Percentiles rank a stretch among this genome's conserved stretches.
Evolutionary conservation across 1,284 basidiomycete genomes (phyloP).

Genomic region (Gymnopus androsaceus): DNA sequence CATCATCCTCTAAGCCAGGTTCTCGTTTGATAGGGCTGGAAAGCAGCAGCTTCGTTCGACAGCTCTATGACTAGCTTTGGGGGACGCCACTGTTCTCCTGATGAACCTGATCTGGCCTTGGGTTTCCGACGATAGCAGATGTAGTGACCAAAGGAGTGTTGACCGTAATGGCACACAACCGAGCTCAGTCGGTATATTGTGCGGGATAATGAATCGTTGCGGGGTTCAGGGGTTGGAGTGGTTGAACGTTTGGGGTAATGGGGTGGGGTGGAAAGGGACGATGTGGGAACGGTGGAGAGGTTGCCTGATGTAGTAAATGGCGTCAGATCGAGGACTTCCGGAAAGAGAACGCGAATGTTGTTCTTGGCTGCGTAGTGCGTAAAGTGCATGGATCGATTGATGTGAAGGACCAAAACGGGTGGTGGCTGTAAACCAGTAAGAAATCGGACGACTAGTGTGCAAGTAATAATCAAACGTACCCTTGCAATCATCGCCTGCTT

Average conservation of each 20-base stretch:
- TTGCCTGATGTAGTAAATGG: slow-evolving; percentile 78
- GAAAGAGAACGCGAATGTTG: slow-evolving; percentile 76
- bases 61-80: slow-evolving; percentile 14
- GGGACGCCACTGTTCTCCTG: slow-evolving; percentile 9
- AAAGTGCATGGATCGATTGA: slow-evolving; percentile 83
- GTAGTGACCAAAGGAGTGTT: slow-evolving; percentile 90
- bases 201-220: slow-evolving; percentile 42
- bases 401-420: slow-evolving; percentile 78
- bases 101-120: slow-evolving; percentile 30
- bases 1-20: slow-evolving; percentile 25
- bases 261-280: slow-evolving; percentile 64
- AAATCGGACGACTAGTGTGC: slow-evolving; percentile 8
- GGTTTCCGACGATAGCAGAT: slow-evolving; percentile 87
- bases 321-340: slow-evolving; percentile 84
- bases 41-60: not conserved
- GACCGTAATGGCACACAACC: slow-evolving; percentile 88
- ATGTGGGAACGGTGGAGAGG: slow-evolving; percentile 67
- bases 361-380: slow-evolving; percentile 82
- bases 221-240: slow-evolving; percentile 58
- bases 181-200: slow-evolving; percentile 80
- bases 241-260: slow-evolving; percentile 46
- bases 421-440: slow-evolving; percentile 59
- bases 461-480: slow-evolving; percentile 44
- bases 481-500: slow-evolving; percentile 88
- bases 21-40: slow-evolving; percentile 37